Percentiles rank a stretch among this genome's conserved stretches.
phyloP scores from a whole-genome alignment of 805 yeast genomes.

The Kregervanrija fluxuum region DNA sequence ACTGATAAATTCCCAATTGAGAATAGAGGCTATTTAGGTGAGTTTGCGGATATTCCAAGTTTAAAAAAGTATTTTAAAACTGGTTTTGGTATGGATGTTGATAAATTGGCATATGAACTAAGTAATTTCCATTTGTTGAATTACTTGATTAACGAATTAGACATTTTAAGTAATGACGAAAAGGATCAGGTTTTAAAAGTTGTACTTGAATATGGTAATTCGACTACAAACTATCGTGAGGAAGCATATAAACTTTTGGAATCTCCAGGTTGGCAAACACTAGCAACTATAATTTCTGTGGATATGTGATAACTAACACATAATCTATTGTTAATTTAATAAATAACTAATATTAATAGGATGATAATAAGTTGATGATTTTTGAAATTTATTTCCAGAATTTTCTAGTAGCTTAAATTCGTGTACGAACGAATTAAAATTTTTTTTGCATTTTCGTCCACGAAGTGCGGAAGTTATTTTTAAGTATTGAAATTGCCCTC shows the following conservation, averaged over 20 bases:
- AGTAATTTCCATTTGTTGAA: constrained; percentile 75
- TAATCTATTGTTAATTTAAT: too few species aligned
- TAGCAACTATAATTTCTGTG: constrained; percentile 41
- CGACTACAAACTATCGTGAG: constrained; percentile 28
- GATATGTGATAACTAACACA: neutral
- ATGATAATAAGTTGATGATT: too few species aligned
- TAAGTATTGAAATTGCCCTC: too few species aligned
- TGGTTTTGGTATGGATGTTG: constrained; percentile 16
- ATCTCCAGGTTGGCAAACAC: constrained; percentile 77
- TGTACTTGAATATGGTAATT: constrained; percentile 35
- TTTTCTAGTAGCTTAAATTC: too few species aligned
- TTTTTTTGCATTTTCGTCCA: too few species aligned
- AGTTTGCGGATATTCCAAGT: constrained; percentile 56
- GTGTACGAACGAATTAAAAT: too few species aligned
- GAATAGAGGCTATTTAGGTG: constrained; percentile 70
- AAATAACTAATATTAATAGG: too few species aligned
- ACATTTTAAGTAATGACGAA: constrained; percentile 53
- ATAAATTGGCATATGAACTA: constrained; percentile 16
- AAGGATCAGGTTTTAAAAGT: constrained; percentile 39
- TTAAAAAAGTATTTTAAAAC: constrained; percentile 42
- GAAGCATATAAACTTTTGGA: constrained; percentile 40
- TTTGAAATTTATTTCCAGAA: too few species aligned
- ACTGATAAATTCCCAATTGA: constrained; percentile 60
- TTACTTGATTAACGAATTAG: constrained; percentile 44
- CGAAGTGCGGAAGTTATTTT: too few species aligned